Evolutionary conservation across 1,284 basidiomycete species (phyloP), one percentile per base, ranked within the genome.

Genomic region (Xerocomus nothofagi): DNA sequence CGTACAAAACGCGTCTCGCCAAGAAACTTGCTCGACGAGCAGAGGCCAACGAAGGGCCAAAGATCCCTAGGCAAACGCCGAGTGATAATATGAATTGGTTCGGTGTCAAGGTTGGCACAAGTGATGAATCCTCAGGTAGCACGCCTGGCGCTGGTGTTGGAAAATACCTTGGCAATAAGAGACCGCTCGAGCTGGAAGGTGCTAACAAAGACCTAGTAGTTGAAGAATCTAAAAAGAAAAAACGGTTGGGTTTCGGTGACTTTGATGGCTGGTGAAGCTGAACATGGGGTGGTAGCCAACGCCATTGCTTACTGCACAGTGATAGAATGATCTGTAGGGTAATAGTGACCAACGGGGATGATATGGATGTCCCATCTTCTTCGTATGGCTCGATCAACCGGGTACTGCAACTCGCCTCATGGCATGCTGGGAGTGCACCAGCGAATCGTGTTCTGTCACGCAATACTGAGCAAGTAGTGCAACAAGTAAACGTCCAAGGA

Each of bases 31-130:
- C 86, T 1, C 79, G 77, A 56, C 80, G 80, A 58, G 79, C 79
- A n/a, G 82, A 76, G 45, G 75, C 75, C 37, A 66, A 60, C 10
- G 60, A 64, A 41, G 53, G 53, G 6, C 43, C 55, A 24, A 55
- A 67, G 26, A 49, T 26, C 17, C 17, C 52, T 10, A 71, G 76
- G 53, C 79, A 81, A 57, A 80, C 72, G 53, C 66, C 71, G 4
- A 71, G 71, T 39, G 88, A 92, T 55, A 77, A 86, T 49, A 75
- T 84, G 33, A 91, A 89, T 59, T 91, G 88, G 89, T 91, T 91
- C 66, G 88, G 88, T n/a, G 79, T 82, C 36, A 89, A 86, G 65
- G 77, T 90, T 6, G 84, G 86, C 4, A 53, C 74, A 24, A 73
- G 71, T 24, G 63, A 65, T 48, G 51, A 66, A 5, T 64, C 62